These are phyloP conservation scores for Candida tallmaniae DNA, from an alignment of 805 yeast genomes.

Conservation along the genomic window DNA sequence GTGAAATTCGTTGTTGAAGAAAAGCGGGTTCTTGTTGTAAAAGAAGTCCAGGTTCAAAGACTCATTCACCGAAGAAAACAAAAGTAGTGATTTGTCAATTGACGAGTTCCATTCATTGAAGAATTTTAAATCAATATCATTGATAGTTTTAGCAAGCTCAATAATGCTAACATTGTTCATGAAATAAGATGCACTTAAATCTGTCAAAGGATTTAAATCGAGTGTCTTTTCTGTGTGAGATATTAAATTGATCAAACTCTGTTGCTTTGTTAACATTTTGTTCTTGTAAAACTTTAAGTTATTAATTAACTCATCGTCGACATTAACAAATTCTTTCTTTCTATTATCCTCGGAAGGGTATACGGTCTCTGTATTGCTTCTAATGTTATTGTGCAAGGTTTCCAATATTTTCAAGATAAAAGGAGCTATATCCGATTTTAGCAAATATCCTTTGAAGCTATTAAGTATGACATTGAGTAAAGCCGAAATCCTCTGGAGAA, in stretches of 20 bases:
- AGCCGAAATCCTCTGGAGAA: conserved; percentile 48
- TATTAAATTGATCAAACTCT: conserved; percentile 25
- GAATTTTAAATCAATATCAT: conserved; percentile 62
- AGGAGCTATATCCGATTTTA: conserved; percentile 59
- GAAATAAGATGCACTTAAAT: conserved; percentile 43
- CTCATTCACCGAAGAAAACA: conserved; percentile 43
- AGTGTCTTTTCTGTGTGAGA: conserved; percentile 11
- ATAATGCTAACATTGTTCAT: conserved; percentile 47
- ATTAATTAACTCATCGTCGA: conserved; percentile 5
- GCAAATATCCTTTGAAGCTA: conserved; percentile 63
- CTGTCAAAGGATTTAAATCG: conserved; percentile 19
- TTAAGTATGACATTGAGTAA: conserved; percentile 54
- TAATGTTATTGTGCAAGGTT: conserved; percentile 21
- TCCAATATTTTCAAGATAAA: conserved; percentile 51
- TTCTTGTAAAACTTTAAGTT: conserved; percentile 51
- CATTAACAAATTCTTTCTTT: neutral
- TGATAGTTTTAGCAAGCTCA: conserved; percentile 59
- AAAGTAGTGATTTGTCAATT: conserved; percentile 69
- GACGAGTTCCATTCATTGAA: conserved; percentile 74
- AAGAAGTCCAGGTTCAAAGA: conserved; percentile 22
- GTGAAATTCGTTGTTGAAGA: conserved; percentile 61
- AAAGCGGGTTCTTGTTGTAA: conserved; percentile 64
- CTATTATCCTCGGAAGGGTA: too few relatives aligned
- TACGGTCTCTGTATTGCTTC: too few relatives aligned
- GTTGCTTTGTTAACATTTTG: conserved; percentile 49